Evolutionary conservation across 257 asterid genomes (phyloP).

Genomic region (Solanum habrochaites): DNA sequence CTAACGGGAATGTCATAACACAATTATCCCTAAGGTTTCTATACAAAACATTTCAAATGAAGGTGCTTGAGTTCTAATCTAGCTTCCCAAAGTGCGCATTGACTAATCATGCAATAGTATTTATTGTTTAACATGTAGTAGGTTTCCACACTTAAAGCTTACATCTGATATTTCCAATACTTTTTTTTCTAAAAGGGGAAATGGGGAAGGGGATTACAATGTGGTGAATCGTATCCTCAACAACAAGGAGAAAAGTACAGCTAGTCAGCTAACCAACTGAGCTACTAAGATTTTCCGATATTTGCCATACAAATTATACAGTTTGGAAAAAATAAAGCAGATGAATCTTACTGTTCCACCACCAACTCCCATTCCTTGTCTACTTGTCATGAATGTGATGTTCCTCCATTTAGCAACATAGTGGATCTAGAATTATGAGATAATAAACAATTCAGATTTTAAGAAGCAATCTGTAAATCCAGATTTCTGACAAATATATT

Average conservation of each 20-base stretch:
- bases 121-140: not conserved
- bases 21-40: not conserved
- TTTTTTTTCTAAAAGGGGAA: not conserved
- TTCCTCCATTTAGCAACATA: slow-evolving; percentile 97
- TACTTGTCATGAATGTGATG: slow-evolving; percentile 84
- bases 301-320: not conserved
- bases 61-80: not conserved
- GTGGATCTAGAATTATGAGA: slow-evolving; percentile 47
- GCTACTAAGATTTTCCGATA: not conserved
- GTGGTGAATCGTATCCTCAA: not conserved
- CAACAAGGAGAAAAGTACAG: not conserved
- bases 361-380: slow-evolving; percentile 89
- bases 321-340: not conserved
- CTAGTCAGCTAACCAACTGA: not conserved
- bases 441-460: not conserved
- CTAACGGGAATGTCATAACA: not conserved
- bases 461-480: not conserved
- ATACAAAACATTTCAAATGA: not conserved
- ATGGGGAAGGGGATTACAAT: not conserved
- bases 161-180: not conserved
- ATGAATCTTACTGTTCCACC: slow-evolving; percentile 79
- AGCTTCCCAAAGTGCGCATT: not conserved
- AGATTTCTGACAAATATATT: not conserved
- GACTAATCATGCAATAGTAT: not conserved
- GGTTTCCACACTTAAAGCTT: not conserved